Percentiles rank a stretch among this genome's conserved stretches.
Evolutionary conservation across 306 rosid genomes (phyloP).

Genomic region (Acacia acuminata): DNA sequence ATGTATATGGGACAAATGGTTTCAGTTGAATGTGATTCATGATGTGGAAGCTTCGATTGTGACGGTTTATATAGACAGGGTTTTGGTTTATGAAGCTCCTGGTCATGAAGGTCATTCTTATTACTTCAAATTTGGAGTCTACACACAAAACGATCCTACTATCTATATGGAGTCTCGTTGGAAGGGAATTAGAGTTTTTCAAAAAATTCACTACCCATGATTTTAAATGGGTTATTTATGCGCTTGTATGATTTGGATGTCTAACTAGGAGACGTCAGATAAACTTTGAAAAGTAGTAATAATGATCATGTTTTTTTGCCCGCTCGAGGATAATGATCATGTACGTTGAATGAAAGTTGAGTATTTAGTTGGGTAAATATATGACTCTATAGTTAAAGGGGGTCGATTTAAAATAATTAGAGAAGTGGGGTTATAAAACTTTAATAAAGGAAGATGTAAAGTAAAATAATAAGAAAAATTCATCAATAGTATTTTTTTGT

Average conservation of each 20-base stretch:
- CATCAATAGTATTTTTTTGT: too few relatives aligned
- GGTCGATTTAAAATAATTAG: too few relatives aligned
- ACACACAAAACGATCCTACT: conserved; percentile 41
- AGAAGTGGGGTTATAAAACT: too few relatives aligned
- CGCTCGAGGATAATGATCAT: too few relatives aligned
- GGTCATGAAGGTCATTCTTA: conserved; percentile 35
- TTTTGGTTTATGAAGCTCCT: background rate
- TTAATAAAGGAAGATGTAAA: too few relatives aligned
- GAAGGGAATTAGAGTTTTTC: conserved; percentile 43
- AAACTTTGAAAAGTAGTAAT: too few relatives aligned
- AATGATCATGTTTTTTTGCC: too few relatives aligned
- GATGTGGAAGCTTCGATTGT: conserved; percentile 38
- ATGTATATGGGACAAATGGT: conserved; percentile 31
- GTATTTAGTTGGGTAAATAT: too few relatives aligned
- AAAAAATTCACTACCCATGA: background rate
- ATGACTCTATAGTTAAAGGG: too few relatives aligned
- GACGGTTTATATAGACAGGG: conserved; percentile 39
- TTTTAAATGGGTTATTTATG: background rate
- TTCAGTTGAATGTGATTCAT: conserved; percentile 46
- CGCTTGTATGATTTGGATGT: background rate
- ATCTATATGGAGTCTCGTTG: conserved; percentile 43
- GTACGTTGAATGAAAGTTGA: background rate
- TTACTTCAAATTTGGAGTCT: conserved; percentile 45
- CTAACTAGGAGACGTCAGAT: too few relatives aligned
- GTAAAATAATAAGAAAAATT: too few relatives aligned